Conservation (phyloP, 768 basidiomycete genomes). For the Plicaturopsis crispa region DNA sequence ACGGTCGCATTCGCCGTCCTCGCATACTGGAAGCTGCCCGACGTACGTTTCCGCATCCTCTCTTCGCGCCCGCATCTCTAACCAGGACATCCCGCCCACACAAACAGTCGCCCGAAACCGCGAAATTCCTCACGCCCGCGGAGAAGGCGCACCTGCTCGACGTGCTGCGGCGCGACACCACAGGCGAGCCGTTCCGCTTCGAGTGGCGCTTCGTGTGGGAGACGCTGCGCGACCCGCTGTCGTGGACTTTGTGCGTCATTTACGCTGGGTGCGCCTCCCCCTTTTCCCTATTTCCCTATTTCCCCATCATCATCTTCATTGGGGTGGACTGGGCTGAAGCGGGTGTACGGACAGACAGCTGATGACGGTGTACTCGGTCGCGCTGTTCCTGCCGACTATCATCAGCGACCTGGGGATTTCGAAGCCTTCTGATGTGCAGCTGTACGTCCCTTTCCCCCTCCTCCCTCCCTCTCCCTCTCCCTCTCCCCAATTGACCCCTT, state of each 20-base stretch:
- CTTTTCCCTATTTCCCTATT: not conserved
- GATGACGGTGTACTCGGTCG: constrained; percentile 36
- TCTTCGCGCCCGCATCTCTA: not conserved
- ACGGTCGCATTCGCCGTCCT: constrained; percentile 33
- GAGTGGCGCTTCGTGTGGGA: constrained; percentile 26
- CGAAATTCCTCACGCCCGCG: constrained; percentile 28
- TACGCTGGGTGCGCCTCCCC: constrained; percentile 20
- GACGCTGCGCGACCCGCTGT: constrained; percentile 20
- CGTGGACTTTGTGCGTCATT: constrained; percentile 25
- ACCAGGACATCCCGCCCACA: not conserved
- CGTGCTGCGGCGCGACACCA: constrained; percentile 18
- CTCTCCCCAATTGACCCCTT: no score
- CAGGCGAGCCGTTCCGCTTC: constrained; percentile 23
- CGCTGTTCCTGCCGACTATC: constrained; percentile 27
- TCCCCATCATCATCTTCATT: not conserved
- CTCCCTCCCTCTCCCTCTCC: no score
- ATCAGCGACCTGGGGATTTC: constrained; percentile 34
- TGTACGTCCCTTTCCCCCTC: constrained; percentile 13
- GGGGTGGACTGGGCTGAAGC: no score
- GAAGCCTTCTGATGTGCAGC: constrained; percentile 33
- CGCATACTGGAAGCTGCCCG: constrained; percentile 32
- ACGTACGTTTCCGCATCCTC: constrained; percentile 17
- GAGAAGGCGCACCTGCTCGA: constrained; percentile 25
- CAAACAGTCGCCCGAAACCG: constrained; percentile 33
- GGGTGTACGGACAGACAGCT: constrained; percentile 33